These are phyloP conservation scores for Zea luxurians DNA, from an alignment of 176 grass and related monocot genomes.

Conservation along the genomic window DNA sequence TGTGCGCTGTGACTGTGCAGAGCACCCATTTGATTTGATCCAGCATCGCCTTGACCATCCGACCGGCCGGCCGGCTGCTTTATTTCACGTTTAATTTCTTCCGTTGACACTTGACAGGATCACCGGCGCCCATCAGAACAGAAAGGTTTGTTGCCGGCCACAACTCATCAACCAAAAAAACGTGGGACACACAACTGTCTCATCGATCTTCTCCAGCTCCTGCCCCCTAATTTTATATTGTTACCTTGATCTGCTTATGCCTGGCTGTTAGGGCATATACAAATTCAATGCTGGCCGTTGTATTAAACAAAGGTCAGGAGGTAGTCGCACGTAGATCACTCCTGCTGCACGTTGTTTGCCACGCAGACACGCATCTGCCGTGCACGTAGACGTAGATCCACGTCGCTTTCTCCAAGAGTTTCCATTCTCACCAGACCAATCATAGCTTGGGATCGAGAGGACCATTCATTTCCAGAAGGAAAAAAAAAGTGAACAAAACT, in stretches of 20 bases:
- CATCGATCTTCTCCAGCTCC: slow-evolving; percentile 24
- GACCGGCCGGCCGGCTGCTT: neutral
- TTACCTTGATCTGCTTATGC: neutral
- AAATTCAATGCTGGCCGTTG: no score
- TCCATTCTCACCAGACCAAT: no score
- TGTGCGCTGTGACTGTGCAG: no score
- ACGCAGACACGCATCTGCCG: no score
- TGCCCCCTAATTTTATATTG: slow-evolving; percentile 25
- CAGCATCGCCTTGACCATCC: no score
- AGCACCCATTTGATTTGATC: no score
- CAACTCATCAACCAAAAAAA: neutral
- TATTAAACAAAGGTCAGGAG: no score
- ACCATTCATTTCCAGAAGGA: slow-evolving; percentile 38
- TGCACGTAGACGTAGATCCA: no score
- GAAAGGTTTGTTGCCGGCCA: slow-evolving; percentile 44
- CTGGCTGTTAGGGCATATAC: neutral
- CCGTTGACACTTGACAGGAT: neutral
- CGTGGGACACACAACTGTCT: slow-evolving; percentile 33
- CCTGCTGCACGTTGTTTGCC: no score
- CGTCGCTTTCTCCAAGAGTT: no score
- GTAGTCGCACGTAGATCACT: no score
- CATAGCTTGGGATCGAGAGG: neutral
- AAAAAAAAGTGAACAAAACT: slow-evolving; percentile 29
- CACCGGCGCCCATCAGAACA: slow-evolving; percentile 19
- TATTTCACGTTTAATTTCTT: neutral